Conservation (phyloP, 805 yeast genomes). For the Lipomyces sp. region DNA sequence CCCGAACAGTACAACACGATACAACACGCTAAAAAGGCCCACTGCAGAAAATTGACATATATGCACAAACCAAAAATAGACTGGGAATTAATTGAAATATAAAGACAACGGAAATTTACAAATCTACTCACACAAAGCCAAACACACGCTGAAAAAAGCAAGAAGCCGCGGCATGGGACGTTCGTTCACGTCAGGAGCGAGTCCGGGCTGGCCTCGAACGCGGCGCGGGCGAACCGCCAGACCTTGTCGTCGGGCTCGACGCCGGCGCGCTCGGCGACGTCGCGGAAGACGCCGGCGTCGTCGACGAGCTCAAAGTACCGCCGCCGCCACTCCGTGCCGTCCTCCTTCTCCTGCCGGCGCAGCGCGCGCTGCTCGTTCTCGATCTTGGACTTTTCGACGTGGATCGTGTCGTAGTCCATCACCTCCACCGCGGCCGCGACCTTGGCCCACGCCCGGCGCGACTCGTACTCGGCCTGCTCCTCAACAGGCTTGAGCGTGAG, state of each 20-base stretch:
- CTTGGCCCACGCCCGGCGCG: constrained; percentile 82
- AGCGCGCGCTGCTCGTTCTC: constrained; percentile 83
- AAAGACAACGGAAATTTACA: neutral
- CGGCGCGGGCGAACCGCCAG: constrained; percentile 34
- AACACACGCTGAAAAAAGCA: neutral
- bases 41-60: too few relatives aligned
- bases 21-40: too few relatives aligned
- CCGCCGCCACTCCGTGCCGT: constrained; percentile 66
- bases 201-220: constrained; percentile 31
- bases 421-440: constrained; percentile 82
- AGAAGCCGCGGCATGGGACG: neutral
- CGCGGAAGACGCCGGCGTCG: constrained; percentile 16
- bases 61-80: neutral
- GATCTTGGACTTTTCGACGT: constrained; percentile 67
- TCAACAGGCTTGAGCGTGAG: constrained; percentile 76
- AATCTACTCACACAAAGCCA: constrained; percentile 2
- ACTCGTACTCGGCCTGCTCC: constrained; percentile 75
- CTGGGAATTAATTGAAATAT: neutral
- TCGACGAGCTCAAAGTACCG: constrained; percentile 68
- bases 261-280: constrained; percentile 22
- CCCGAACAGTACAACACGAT: too few relatives aligned
- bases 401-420: constrained; percentile 73
- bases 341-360: constrained; percentile 66
- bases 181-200: constrained; percentile 14
- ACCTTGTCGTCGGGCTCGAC: constrained; percentile 23